Conservation (phyloP, 1,284 basidiomycete species). For the Bondarzewia mesenterica region DNA sequence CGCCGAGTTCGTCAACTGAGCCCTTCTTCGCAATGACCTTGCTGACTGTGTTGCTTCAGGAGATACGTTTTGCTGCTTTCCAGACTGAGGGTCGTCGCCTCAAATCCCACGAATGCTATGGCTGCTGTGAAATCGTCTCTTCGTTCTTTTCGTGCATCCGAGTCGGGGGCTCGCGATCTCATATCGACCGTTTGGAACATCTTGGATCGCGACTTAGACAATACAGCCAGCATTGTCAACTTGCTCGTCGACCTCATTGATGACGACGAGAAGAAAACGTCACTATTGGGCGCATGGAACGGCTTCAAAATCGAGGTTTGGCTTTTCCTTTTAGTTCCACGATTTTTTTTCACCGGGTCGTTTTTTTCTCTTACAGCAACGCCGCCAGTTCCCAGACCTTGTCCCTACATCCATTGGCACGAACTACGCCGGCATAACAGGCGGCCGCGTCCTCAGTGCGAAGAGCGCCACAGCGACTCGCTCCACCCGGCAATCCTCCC, state of each 20-base stretch:
- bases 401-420: constrained; percentile 50
- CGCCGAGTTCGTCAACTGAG: constrained; percentile 37
- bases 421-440: constrained; percentile 72
- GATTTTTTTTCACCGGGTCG: background rate
- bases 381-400: constrained; percentile 77
- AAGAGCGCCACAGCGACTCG: constrained; percentile 67
- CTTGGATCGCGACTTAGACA: constrained; percentile 70
- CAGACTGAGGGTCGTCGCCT: constrained; percentile 60
- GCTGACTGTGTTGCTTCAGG: constrained; percentile 28
- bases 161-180: constrained; percentile 78
- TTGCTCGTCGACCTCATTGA: constrained; percentile 77
- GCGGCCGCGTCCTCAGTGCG: constrained; percentile 75
- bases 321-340: constrained; percentile 6
- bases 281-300: constrained; percentile 73
- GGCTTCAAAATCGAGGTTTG: constrained; percentile 76
- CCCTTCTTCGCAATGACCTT: background rate
- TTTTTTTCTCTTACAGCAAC: constrained; percentile 60
- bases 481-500: constrained; percentile 47
- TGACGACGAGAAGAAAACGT: constrained; percentile 78
- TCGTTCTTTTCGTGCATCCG: constrained; percentile 71
- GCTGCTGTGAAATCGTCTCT: constrained; percentile 77
- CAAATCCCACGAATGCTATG: constrained; percentile 66
- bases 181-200: constrained; percentile 85
- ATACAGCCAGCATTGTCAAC: constrained; percentile 72
- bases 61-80: constrained; percentile 64